These are phyloP conservation scores for Tuber magnatum DNA, from an alignment of 495 filamentous ascomycete species.

Conservation along the genomic window DNA sequence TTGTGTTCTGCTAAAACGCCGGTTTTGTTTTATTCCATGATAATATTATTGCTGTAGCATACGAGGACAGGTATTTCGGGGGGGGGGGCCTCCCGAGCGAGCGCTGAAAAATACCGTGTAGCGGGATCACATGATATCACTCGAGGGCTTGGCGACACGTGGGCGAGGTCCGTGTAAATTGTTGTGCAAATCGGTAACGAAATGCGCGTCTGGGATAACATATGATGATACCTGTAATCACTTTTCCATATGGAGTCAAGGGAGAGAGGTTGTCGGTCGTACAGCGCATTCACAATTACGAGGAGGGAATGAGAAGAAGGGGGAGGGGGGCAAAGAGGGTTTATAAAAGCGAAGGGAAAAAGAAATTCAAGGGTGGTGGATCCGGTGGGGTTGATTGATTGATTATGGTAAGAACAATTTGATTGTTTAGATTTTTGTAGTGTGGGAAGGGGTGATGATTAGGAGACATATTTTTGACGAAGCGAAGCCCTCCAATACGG, in stretches of 20 bases:
- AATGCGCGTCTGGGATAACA: background rate
- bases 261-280: background rate
- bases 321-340: background rate
- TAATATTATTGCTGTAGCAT: background rate
- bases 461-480: background rate
- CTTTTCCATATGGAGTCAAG: background rate
- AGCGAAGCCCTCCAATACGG: background rate
- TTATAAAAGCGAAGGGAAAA: background rate
- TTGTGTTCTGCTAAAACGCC: background rate
- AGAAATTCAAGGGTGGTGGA: background rate
- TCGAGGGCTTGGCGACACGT: slow-evolving; percentile 5
- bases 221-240: background rate
- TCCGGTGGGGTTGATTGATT: background rate
- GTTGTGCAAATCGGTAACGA: background rate
- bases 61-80: background rate
- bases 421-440: background rate
- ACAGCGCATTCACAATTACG: background rate
- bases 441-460: background rate
- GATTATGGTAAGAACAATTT: background rate
- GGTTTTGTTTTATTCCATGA: background rate
- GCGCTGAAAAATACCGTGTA: background rate
- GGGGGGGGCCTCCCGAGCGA: background rate
- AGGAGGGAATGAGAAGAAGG: background rate
- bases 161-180: background rate
- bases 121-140: background rate